These are phyloP conservation scores for Serendipita indica DNA, from an alignment of 768 basidiomycete species.

Conservation along the genomic window DNA sequence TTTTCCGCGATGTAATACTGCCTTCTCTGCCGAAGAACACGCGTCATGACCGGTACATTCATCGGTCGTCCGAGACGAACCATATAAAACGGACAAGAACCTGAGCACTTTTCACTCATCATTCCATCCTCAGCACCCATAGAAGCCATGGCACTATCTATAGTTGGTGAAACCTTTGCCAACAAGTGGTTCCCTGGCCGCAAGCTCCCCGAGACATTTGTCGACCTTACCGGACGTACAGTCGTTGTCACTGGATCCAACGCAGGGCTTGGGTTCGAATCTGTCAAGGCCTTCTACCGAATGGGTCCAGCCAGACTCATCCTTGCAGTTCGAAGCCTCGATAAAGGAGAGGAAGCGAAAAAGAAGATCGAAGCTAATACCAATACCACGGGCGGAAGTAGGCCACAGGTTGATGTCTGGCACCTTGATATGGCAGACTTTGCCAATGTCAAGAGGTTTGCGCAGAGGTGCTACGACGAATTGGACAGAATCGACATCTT, in stretches of 20 bases:
- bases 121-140: too few species aligned
- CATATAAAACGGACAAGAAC: too few species aligned
- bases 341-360: conserved; percentile 18
- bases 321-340: conserved; percentile 23
- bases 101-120: too few species aligned
- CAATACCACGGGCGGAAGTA: background rate
- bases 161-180: background rate
- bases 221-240: conserved; percentile 7
- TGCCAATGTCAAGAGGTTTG: conserved; percentile 11
- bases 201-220: background rate
- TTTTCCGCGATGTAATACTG: too few species aligned
- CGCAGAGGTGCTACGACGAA: conserved; percentile 10
- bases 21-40: too few species aligned
- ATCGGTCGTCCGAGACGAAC: too few species aligned
- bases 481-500: conserved; percentile 11
- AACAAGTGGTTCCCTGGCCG: background rate
- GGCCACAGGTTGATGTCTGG: conserved; percentile 10
- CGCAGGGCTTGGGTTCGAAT: conserved; percentile 13
- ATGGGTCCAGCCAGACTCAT: conserved; percentile 23
- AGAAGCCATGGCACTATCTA: background rate
- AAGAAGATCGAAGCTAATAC: background rate
- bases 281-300: conserved; percentile 20
- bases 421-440: conserved; percentile 10
- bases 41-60: too few species aligned
- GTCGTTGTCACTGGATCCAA: conserved; percentile 15